Conservation (phyloP, 129 eudicot genomes). For the Ambrosia trifida region DNA sequence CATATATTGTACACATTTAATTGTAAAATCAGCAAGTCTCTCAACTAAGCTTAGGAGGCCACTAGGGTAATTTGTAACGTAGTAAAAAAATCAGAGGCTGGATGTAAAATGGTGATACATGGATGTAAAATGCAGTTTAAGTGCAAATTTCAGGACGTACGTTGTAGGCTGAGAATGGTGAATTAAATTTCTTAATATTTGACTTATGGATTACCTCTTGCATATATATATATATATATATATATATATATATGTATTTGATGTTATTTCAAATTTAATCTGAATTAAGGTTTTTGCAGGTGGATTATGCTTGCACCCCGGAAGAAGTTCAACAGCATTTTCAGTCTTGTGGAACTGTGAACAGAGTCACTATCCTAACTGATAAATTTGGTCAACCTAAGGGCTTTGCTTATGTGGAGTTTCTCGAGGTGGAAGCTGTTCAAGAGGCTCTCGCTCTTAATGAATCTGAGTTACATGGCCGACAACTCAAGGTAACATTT, state of each 20-base stretch:
- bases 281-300: conserved; percentile 45
- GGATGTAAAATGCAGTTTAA: background rate
- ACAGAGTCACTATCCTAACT: conserved; percentile 86
- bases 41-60: too few species aligned
- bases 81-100: background rate
- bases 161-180: background rate
- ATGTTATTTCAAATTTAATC: background rate
- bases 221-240: background rate
- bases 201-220: background rate
- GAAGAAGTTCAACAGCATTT: conserved; percentile 99
- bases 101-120: background rate
- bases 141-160: background rate
- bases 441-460: conserved; percentile 85
- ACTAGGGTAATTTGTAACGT: too few species aligned
- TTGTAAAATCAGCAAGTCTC: background rate
- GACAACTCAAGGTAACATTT: conserved; percentile 77
- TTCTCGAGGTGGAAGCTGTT: conserved; percentile 83
- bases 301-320: conserved; percentile 97
- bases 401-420: conserved; percentile 97
- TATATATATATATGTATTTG: background rate
- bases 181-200: background rate
- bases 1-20: background rate
- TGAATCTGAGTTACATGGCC: conserved; percentile 98
- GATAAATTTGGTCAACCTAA: conserved; percentile 99
- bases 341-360: conserved; percentile 92